Percentiles rank a stretch among this genome's conserved stretches.
Conservation (phyloP, 106 monocot genomes). For the Alisma plantagoaquatica region DNA sequence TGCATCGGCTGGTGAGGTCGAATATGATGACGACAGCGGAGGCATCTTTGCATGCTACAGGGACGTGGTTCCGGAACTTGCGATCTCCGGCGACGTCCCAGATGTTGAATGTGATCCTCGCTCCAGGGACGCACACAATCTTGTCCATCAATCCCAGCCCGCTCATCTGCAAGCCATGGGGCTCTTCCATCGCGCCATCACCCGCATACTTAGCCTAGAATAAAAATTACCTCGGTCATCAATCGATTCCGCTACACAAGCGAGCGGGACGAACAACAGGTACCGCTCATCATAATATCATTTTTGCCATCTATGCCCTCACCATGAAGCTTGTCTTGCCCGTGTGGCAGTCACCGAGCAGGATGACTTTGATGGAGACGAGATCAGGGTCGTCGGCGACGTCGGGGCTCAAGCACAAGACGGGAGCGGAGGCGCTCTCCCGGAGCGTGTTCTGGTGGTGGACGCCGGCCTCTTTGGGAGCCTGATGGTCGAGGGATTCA, state of each 20-base stretch:
- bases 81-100: constrained; percentile 89
- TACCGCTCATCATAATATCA: too few relatives aligned
- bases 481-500: too few relatives aligned
- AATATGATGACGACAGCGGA: constrained; percentile 88
- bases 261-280: too few relatives aligned
- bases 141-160: too few relatives aligned
- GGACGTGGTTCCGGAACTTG: constrained; percentile 40
- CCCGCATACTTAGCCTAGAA: too few relatives aligned
- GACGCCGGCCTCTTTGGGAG: background rate
- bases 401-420: too few relatives aligned
- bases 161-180: constrained; percentile 43
- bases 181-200: constrained; percentile 49
- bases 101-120: constrained; percentile 54
- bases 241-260: too few relatives aligned
- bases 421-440: background rate
- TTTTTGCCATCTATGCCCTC: too few relatives aligned
- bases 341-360: constrained; percentile 59
- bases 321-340: constrained; percentile 92
- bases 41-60: constrained; percentile 75
- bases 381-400: constrained; percentile 20
- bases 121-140: too few relatives aligned
- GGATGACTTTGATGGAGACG: constrained; percentile 55
- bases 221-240: too few relatives aligned
- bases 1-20: constrained; percentile 69
- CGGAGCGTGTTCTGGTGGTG: too few relatives aligned